Base-by-base conservation (phyloP, 2,329 filamentous ascomycete species). In the Epichloe aotearoae region DNA sequence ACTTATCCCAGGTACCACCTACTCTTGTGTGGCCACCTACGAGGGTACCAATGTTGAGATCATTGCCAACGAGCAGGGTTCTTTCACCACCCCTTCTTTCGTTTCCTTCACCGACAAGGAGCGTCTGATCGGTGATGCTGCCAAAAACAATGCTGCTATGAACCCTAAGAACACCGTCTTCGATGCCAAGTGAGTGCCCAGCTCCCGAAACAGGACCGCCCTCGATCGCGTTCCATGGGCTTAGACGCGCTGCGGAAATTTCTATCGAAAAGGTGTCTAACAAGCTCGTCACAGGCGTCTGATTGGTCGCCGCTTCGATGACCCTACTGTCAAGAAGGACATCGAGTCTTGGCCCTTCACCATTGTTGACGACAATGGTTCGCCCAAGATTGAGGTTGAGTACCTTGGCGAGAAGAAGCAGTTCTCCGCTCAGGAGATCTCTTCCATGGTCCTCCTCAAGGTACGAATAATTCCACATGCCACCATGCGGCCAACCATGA, bases 121-220 rank as follows among this genome's bases (percentile, higher is more conserved):
- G 82, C 90, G 93, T 74, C 78, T 98, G 76, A 97, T 97, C 68
- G 93, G 93, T 79, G 93, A 97, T 82, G 91, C 93, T 55, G 93
- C 93, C 69, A 98, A 97, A 87, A 98, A 98, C 81, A 90, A 96
- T 83, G 93, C 91, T 69, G 91, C 93, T 67, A 95, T 97, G 88
- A 98, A 98, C 87, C 93, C 93, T 57, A 73, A 74, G 69, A 97
- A 97, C 80, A 98, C 93, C 64, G 81, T 98, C 75, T 98, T 97
- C 77, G 93, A 98, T 75, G 87, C 95, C 82, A 98, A 97, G 89
- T 93, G 73, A 75, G 85, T 75, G 51, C 45, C 19, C n/a, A 37
- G 19, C 17, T 23, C n/a, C 17, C 17, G 46, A 34, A 42, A 42
- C 3, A 37, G 5, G 6, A 14, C 5, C 14, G 47, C 40, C 19